Base-by-base conservation (phyloP, 164 flowering plant species). In the Vitis amurensis region DNA sequence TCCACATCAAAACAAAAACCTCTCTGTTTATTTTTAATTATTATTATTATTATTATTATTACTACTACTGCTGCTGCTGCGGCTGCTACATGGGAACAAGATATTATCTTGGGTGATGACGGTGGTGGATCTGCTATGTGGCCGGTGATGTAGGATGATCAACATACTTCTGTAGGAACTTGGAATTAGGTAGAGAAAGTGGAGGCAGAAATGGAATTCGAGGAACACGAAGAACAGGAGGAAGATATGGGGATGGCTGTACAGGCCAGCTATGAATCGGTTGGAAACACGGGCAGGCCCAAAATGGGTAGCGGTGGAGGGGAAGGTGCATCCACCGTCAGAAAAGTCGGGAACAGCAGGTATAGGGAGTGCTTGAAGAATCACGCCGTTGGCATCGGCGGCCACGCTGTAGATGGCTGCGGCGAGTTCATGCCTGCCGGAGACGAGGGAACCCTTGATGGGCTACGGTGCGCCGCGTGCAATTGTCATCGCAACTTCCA, bases 401-500 rank as follows among this genome's bases (percentile, higher is more conserved):
- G 91, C 3, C 85, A 88, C 76, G 93, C 93, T 8, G 82, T 88
- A 6, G 97, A 91, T 37, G 97, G 97, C 0, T 91, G 97, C 64
- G 86, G 97, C 2, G 93, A 91, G 81, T 91, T 91, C 82, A 83
- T 91, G 86, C 80, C 97, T 0, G 89, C 92, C 1, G 92, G 91
- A 0, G 88, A 84, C 2, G 97, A 89, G 10, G 93, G 93, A 12
- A 82, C 89, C 1, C 84, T 88, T 1, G 97, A 89, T 55, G 86
- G 88, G 29, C 79, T 91, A 0, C 85, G 76, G 52, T 91, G 97
- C 72, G 93, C 94, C 7, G 97, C 97, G 8, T 91, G 97, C 64
- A 79, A 73, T 75, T 91, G 97, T 59, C 97, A 91, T 85, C 88
- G 97, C 6, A 91, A 91, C 70, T 91, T 91, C 77, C 97, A 91